These are phyloP conservation scores for Globisporangium lucens DNA, from an alignment of 352 stramenopile genomes.

Conservation along the genomic window DNA sequence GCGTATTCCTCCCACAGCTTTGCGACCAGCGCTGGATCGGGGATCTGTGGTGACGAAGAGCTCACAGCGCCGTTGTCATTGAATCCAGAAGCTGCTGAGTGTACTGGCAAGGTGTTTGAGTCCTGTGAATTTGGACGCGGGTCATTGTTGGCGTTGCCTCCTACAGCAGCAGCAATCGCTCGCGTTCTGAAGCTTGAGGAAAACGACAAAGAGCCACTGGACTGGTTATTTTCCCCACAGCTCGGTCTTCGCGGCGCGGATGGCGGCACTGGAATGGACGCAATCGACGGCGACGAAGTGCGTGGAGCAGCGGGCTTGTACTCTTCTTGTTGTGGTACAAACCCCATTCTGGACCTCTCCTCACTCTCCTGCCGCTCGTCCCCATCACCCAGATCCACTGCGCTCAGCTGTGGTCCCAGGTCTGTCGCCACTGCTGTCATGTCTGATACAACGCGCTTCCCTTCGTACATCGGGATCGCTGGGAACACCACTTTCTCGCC, in stretches of 20 bases:
- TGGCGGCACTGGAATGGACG: constrained; percentile 24
- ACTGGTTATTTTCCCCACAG: constrained; percentile 24
- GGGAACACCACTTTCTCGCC: constrained; percentile 50
- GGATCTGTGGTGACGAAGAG: constrained; percentile 2
- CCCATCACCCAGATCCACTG: background rate
- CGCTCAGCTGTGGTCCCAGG: background rate
- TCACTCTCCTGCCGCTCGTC: constrained; percentile 21
- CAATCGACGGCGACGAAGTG: constrained; percentile 19
- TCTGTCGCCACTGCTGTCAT: background rate
- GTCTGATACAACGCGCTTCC: background rate
- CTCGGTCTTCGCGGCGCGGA: constrained; percentile 21
- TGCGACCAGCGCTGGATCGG: constrained; percentile 44
- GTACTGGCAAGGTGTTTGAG: background rate
- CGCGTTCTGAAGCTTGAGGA: constrained; percentile 31
- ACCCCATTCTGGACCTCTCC: background rate
- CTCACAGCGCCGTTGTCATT: background rate
- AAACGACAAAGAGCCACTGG: constrained; percentile 1
- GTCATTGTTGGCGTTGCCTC: background rate
- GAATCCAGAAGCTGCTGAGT: background rate
- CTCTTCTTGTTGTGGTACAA: background rate
- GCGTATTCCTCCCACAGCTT: constrained; percentile 64
- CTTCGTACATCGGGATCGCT: constrained; percentile 18
- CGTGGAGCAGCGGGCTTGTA: background rate
- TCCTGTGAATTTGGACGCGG: background rate
- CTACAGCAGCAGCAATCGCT: constrained; percentile 17